Evolutionary conservation across 1,139 yeast genomes (phyloP), one percentile per base, ranked within the genome.

Genomic region (Pichia sp.): DNA sequence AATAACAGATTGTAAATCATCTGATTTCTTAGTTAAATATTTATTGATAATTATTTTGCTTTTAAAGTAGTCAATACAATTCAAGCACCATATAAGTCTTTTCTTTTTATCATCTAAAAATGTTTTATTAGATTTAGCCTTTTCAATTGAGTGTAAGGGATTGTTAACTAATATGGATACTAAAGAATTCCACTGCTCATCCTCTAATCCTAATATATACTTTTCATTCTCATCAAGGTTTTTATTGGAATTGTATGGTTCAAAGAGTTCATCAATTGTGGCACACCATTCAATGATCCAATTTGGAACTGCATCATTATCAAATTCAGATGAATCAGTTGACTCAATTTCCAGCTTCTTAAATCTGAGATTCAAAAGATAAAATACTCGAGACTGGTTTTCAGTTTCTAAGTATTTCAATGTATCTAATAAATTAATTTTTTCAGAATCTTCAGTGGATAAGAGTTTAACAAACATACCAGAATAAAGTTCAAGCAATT

Each of bases 401-500:
- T 62, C 54, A 7, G 22, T 52, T 49, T 41, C 63, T 54, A 54
- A 58, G 38, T 28, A 41, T 1, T 36, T 32, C 19, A 60, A 40
- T n/a, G 54, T 49, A 4, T 41, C 44, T 10, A 58, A 26, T 18
- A 58, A 39, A 6, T 26, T 32, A 25, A 14, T 19, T 15, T 18
- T 14, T 3, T 20, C 21, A 18, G 46, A 46, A 14, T 51, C 20
- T 8, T 45, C 25, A 2, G 54, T 30, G 24, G 47, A 35, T 6
- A 59, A 52, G 36, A 69, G 64, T 48, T 81, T 85, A 10, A 66
- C 56, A 53, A 81, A 81, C 84, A 86, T 85, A 49, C 80, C 58
- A 23, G 68, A 63, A 60, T 89, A 89, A 45, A 89, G 66, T 30
- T 73, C 79, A 32, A 89, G 66, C 24, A 85, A 66, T 44, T 75